phyloP scores from a whole-genome alignment of 495 filamentous ascomycete genomes.

The Penicillium steckii region DNA sequence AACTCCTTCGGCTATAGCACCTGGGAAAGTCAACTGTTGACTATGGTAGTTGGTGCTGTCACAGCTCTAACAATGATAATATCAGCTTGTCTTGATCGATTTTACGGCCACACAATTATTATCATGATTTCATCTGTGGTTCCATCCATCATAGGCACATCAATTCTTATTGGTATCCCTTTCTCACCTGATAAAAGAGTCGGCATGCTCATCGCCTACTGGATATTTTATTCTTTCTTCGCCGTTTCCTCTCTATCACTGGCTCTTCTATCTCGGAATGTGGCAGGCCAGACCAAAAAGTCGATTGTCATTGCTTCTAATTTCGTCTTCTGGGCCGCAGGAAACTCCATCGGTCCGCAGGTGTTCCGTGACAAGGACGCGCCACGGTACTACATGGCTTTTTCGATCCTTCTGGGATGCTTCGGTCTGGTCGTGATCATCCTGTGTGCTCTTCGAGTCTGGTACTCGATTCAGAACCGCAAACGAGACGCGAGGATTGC shows the following conservation, averaged over 20 bases:
- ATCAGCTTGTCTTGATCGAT: constrained; percentile 60
- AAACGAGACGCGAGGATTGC: constrained; percentile 32
- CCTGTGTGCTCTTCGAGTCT: constrained; percentile 30
- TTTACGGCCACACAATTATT: constrained; percentile 57
- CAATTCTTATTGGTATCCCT: constrained; percentile 9
- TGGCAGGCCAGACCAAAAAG: constrained; percentile 68
- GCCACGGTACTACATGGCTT: constrained; percentile 37
- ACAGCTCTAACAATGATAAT: constrained; percentile 63
- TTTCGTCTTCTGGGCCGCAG: constrained; percentile 41
- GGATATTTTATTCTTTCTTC: constrained; percentile 53
- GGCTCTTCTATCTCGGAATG: constrained; percentile 57
- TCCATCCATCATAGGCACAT: constrained; percentile 44
- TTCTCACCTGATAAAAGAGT: constrained; percentile 33
- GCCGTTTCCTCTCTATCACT: constrained; percentile 55
- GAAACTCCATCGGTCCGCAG: constrained; percentile 47
- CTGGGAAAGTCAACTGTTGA: constrained; percentile 41
- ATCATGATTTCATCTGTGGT: constrained; percentile 60
- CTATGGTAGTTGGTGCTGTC: constrained; percentile 67
- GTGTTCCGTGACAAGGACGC: constrained; percentile 34
- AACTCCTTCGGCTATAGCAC: constrained; percentile 39
- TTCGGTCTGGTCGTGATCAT: constrained; percentile 29
- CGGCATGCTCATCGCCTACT: constrained; percentile 61
- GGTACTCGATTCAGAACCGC: constrained; percentile 29
- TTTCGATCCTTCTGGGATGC: constrained; percentile 36
- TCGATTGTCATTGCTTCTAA: constrained; percentile 41